Evolutionary conservation across 192 early-diverging fungal species (phyloP), one percentile per base, ranked within the genome.

Genomic region (Podila epigama): DNA sequence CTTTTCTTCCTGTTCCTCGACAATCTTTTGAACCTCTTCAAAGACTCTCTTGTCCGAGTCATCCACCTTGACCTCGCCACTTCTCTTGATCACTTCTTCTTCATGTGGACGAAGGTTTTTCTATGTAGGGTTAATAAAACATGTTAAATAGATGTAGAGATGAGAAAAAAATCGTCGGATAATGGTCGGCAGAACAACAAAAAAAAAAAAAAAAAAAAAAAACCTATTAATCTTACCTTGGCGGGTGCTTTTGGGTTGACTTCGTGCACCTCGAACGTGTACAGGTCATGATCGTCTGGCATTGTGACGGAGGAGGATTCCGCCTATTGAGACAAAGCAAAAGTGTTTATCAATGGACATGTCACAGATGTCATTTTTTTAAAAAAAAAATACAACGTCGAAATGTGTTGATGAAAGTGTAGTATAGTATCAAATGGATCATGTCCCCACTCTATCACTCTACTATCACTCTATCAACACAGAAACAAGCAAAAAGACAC

Each of bases 281-380:
- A 62, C 28, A 95, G 51, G 78, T 94, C 92, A 60, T 95, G 93
- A 69, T 95, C 93, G 81, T 95, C 93, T 75, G 79, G 59, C 18
- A 50, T 79, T 11, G 62, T 58, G 60, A 51, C 60, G 22, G 70
- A 60, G 2, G 85, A 62, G 54, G 80, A 72, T 64, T 78, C 61
- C 34, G 73, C 36, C 64, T 75, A 57, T n/a, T n/a, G n/a, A n/a
- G 20, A 25, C 44, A 48, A 2, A 48, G 1, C 7, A 25, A 20
- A 5, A 48, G 10, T 20, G 20, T 48, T 48, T 22, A 22, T 22
- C 15, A 22, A 5, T 20, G n/a, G n/a, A n/a, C n/a, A 20, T 48
- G 44, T 22, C 0, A 22, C 44, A 48, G 44, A 48, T 48, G n/a
- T 48, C n/a, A n/a, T n/a, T n/a, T n/a, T n/a, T n/a, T n/a, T n/a